phyloP scores from a whole-genome alignment of 106 monocot genomes.

The Alisma plantagoaquatica region DNA sequence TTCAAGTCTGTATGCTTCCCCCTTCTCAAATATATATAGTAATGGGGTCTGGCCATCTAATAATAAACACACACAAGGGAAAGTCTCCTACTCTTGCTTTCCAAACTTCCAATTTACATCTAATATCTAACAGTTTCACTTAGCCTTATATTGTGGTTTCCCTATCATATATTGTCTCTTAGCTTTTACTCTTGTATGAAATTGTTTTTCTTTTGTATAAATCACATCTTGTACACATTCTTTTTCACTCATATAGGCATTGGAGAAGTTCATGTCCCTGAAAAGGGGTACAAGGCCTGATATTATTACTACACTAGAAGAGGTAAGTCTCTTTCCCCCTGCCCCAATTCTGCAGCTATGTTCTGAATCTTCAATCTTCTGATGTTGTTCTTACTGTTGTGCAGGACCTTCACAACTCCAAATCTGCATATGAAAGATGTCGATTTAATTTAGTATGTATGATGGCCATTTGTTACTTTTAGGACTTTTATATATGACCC shows the following conservation, averaged over 20 bases:
- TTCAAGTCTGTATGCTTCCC: too few relatives aligned
- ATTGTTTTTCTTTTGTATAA: neutral
- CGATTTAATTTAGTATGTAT: slow-evolving; percentile 90
- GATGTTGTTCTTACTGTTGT: slow-evolving; percentile 10
- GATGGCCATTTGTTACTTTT: slow-evolving; percentile 3
- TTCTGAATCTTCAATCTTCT: too few relatives aligned
- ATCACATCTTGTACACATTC: neutral
- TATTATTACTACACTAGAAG: slow-evolving; percentile 68
- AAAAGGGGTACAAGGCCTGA: slow-evolving; percentile 70
- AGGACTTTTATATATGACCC: slow-evolving; percentile 16
- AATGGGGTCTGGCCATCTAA: too few relatives aligned
- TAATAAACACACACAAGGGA: too few relatives aligned
- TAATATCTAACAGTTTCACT: too few relatives aligned
- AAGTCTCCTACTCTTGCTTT: too few relatives aligned
- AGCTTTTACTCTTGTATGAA: neutral
- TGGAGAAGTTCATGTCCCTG: slow-evolving; percentile 83
- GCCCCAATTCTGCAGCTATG: too few relatives aligned
- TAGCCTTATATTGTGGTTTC: too few relatives aligned
- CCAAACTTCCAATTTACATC: too few relatives aligned
- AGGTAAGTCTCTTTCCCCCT: slow-evolving; percentile 31
- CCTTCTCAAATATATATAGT: too few relatives aligned
- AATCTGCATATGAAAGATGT: slow-evolving; percentile 89
- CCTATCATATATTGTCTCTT: too few relatives aligned
- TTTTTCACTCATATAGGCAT: slow-evolving; percentile 39
- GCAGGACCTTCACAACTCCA: slow-evolving; percentile 86